Evolutionary conservation across 345 rosid genomes (phyloP).

Genomic region (Erucastrum elatum): DNA sequence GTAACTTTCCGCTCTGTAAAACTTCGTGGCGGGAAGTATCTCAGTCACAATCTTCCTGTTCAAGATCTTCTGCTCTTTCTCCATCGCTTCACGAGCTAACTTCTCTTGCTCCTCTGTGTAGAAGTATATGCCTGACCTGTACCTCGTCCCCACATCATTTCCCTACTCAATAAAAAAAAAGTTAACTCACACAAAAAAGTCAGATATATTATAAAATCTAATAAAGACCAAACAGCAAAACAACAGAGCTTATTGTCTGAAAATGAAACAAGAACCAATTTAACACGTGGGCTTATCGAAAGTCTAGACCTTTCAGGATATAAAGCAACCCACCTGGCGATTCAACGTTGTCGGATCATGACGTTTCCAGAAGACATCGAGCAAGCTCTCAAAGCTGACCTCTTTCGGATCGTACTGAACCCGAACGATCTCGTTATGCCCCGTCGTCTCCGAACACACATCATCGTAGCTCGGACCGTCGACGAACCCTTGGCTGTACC

Average conservation of each 20-base stretch:
- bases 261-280: background rate
- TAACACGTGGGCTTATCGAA: slow-evolving; percentile 3
- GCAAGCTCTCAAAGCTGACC: slow-evolving; percentile 56
- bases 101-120: slow-evolving; percentile 59
- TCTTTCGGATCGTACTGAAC: slow-evolving; percentile 73
- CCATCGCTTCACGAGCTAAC: slow-evolving; percentile 56
- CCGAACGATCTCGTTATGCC: slow-evolving; percentile 79
- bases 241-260: background rate
- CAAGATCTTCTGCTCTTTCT: slow-evolving; percentile 56
- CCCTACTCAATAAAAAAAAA: slow-evolving; percentile 45
- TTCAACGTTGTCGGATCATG: slow-evolving; percentile 84
- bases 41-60: slow-evolving; percentile 64
- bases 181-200: background rate
- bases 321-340: slow-evolving; percentile 60
- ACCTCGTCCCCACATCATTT: slow-evolving; percentile 77
- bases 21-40: slow-evolving; percentile 71
- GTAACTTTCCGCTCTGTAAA: slow-evolving; percentile 74
- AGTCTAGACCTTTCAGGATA: background rate
- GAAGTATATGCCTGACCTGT: slow-evolving; percentile 82
- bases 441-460: slow-evolving; percentile 67
- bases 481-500: slow-evolving; percentile 76
- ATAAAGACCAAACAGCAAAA: background rate
- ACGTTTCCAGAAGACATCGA: slow-evolving; percentile 72
- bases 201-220: no score
- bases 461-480: slow-evolving; percentile 65